Evolutionary conservation across 257 asterid species (phyloP).

Genomic region (Ehretia macrophylla): DNA sequence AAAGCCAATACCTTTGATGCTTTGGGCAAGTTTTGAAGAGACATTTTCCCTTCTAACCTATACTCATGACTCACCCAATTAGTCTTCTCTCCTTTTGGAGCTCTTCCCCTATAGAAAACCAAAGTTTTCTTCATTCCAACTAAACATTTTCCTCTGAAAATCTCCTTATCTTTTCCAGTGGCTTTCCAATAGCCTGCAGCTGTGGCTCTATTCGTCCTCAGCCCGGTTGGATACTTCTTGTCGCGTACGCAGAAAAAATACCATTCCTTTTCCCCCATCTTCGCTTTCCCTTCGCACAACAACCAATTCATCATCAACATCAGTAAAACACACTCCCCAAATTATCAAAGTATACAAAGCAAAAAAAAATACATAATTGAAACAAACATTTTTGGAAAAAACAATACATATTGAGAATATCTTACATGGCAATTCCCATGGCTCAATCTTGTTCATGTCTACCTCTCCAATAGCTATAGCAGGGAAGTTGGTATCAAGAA

Average conservation of each 20-base stretch:
- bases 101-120: constrained; percentile 81
- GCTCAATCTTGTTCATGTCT: constrained; percentile 76
- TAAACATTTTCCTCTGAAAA: constrained; percentile 39
- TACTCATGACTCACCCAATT: constrained; percentile 81
- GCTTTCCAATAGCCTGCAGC: constrained; percentile 84
- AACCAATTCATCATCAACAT: neutral
- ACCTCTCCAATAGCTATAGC: constrained; percentile 67
- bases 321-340: too few relatives aligned
- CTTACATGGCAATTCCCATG: constrained; percentile 82
- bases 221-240: constrained; percentile 72
- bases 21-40: constrained; percentile 34
- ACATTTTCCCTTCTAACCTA: constrained; percentile 59
- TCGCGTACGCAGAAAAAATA: constrained; percentile 76
- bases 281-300: constrained; percentile 54
- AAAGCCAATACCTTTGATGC: constrained; percentile 38
- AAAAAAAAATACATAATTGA: neutral
- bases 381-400: neutral
- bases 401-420: neutral
- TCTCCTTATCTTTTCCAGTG: constrained; percentile 76
- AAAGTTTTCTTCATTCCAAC: constrained; percentile 80
- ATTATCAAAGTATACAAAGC: neutral
- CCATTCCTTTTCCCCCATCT: constrained; percentile 76
- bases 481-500: constrained; percentile 36
- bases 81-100: constrained; percentile 68
- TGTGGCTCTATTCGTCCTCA: constrained; percentile 75